Percentiles rank a stretch among this genome's conserved stretches.
Conservation (phyloP, 164 flowering plant genomes). For the Aristolochia fimbriata region DNA sequence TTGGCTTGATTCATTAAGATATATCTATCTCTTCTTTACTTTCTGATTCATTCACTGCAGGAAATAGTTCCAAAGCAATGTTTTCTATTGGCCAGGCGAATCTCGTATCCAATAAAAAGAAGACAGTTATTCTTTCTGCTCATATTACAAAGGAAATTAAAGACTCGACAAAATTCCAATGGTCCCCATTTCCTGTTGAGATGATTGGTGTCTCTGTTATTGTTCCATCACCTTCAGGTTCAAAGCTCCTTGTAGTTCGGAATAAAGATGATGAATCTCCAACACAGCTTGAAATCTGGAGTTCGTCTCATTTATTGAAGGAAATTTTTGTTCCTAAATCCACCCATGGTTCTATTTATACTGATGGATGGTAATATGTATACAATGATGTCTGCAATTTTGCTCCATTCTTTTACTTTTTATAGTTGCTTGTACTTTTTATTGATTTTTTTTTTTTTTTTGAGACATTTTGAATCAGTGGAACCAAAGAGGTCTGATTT, state of each 20-base stretch:
- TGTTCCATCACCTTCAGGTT: constrained; percentile 90
- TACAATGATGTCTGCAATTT: background rate
- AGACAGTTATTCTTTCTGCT: constrained; percentile 49
- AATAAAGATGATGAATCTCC: constrained; percentile 80
- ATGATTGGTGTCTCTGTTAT: constrained; percentile 59
- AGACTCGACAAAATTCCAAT: constrained; percentile 43
- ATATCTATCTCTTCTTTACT: background rate
- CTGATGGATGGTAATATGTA: constrained; percentile 76
- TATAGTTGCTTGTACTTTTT: background rate
- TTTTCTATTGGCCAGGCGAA: constrained; percentile 67
- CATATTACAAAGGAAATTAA: constrained; percentile 31
- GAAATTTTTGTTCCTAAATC: constrained; percentile 70
- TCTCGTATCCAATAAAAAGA: constrained; percentile 73
- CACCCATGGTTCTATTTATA: constrained; percentile 77
- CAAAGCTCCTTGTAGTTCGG: constrained; percentile 64
- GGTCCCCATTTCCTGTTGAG: constrained; percentile 96
- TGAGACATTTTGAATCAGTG: too few species aligned
- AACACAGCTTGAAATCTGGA: constrained; percentile 77
- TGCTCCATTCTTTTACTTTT: background rate
- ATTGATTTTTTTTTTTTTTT: too few species aligned
- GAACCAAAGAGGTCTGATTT: too few species aligned
- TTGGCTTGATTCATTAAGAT: constrained; percentile 1
- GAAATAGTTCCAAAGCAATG: constrained; percentile 56
- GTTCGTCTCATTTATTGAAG: constrained; percentile 56
- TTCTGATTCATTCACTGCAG: constrained; percentile 20